Evolutionary conservation across 495 filamentous ascomycete species (phyloP), one percentile per base, ranked within the genome.

Genomic region (Staphylotrichum tortipilum): DNA sequence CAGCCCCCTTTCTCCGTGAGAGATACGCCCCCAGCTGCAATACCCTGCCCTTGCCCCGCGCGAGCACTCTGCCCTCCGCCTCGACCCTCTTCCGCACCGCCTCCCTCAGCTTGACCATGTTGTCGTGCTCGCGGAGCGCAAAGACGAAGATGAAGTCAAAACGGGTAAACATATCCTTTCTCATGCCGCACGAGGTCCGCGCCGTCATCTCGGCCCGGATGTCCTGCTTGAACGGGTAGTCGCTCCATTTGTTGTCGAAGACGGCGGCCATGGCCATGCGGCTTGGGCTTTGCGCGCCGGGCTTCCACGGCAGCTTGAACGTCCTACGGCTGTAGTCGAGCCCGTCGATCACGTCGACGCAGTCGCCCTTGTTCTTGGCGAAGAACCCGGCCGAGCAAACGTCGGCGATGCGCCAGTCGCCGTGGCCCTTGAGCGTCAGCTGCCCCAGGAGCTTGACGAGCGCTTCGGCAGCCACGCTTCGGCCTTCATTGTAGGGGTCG

Each of bases 361-460:
- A 52, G 38, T 54, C 36, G 44, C 38, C 37, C 17, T 33, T 19
- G 21, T 23, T 24, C 18, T 21, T 23, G 50, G 56, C 49, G 38
- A 63, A 63, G 58, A 63, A 61, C 33, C 61, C 61, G 1, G 55
- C 61, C 15, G 58, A 60, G 18, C 39, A 31, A 14, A 52, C 37
- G 7, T 19, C n/a, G 15, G 9, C n/a, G 46, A 63, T 50, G 17
- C 37, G 57, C 55, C 55, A 63, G 45, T 51, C 29, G 26, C 29
- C 44, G 4, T 33, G 31, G 28, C 30, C 28, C 3, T 28, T 9
- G 15, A 28, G 17, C 9, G 58, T 59, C 4, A 49, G 35, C 5
- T 57, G 41, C 7, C 39, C 40, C 23, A 61, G 34, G n/a, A 63
- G 55, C 6, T 41, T 50, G 23, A 54, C 8, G 9, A 58, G 31